phyloP scores from a whole-genome alignment of 2,329 filamentous ascomycete genomes.

The Zasmidium citrigriseum region DNA sequence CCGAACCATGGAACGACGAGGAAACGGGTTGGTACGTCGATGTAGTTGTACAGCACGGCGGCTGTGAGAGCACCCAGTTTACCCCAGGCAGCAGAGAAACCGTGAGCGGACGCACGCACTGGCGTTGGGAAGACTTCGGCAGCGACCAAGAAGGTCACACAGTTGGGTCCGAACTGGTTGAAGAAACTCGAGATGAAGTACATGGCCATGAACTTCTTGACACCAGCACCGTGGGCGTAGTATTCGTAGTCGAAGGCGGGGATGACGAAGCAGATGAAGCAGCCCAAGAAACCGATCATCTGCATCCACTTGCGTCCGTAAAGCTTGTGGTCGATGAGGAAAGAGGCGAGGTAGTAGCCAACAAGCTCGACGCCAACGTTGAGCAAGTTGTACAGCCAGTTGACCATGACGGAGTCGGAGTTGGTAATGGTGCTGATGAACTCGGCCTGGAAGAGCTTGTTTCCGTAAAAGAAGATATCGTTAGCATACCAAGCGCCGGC shows the following conservation, averaged over 20 bases:
- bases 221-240: conserved; percentile 70
- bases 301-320: conserved; percentile 97
- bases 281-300: conserved; percentile 88
- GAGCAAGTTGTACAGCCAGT: conserved; percentile 89
- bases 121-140: conserved; percentile 96
- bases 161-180: conserved; percentile 98
- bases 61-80: conserved; percentile 87
- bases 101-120: conserved; percentile 89
- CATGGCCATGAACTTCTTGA: conserved; percentile 95
- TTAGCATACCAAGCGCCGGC: conserved; percentile 92
- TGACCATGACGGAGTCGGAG: conserved; percentile 69
- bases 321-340: conserved; percentile 93
- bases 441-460: conserved; percentile 93
- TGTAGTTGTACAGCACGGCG: conserved; percentile 92
- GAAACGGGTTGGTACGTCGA: conserved; percentile 80
- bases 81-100: conserved; percentile 87
- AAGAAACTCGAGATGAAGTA: conserved; percentile 98
- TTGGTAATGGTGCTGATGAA: conserved; percentile 80
- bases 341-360: conserved; percentile 87
- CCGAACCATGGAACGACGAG: conserved; percentile 95
- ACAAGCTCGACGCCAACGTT: conserved; percentile 83
- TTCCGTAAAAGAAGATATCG: conserved; percentile 98
- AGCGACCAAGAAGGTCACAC: conserved; percentile 92
- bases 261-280: conserved; percentile 90
- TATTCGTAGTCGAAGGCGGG: conserved; percentile 86